Evolutionary conservation across 2,329 filamentous ascomycete genomes (phyloP).

Genomic region (Colletotrichum ledebouriae): DNA sequence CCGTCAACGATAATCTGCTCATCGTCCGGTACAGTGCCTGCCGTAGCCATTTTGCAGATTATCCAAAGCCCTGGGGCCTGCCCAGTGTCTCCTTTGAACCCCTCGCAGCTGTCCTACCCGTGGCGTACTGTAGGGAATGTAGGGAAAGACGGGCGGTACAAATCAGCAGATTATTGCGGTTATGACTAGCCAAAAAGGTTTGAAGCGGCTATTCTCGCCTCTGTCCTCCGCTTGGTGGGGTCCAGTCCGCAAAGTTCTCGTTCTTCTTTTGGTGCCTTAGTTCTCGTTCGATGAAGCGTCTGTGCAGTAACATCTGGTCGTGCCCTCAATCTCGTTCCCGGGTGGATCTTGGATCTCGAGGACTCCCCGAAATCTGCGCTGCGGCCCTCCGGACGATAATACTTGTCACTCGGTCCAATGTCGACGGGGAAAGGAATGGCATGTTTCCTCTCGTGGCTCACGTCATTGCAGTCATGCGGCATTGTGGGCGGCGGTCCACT

Average conservation of each 20-base stretch:
- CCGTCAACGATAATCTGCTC: constrained; percentile 10
- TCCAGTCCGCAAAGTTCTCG: neutral
- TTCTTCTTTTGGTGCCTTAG: too few relatives aligned
- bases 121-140: neutral
- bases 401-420: constrained; percentile 15
- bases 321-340: constrained; percentile 13
- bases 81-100: neutral
- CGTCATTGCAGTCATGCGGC: constrained; percentile 27
- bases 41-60: constrained; percentile 8
- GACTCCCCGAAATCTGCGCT: constrained; percentile 13
- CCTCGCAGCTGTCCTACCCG: constrained; percentile 10
- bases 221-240: constrained; percentile 1
- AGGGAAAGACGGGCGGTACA: too few relatives aligned
- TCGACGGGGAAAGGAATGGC: constrained; percentile 17
- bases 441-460: constrained; percentile 40
- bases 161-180: neutral
- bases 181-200: neutral
- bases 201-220: neutral
- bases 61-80: constrained; percentile 2
- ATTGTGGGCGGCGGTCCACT: constrained; percentile 17
- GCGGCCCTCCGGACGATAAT: neutral
- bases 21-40: constrained; percentile 10
- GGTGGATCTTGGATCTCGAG: constrained; percentile 19
- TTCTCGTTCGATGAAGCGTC: constrained; percentile 6
- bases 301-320: neutral